Evolutionary conservation across 2,329 filamentous ascomycete genomes (phyloP), one percentile per base, ranked within the genome.

Genomic region (Mollisia scopiformis): DNA sequence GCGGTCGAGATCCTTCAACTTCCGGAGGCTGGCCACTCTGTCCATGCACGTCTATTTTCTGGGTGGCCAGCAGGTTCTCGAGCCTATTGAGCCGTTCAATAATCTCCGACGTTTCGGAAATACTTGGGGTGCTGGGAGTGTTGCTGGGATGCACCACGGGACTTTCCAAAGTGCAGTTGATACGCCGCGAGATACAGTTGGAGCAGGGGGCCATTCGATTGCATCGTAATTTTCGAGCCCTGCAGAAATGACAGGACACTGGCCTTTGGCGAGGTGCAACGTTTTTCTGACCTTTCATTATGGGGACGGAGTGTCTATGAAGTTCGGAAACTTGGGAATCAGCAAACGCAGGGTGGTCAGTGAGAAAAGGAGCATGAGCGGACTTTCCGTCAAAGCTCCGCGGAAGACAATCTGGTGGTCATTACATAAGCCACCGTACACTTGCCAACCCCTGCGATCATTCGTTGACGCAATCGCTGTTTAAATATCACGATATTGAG

Each of bases 141-240:
- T 35, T 41, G 31, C 11, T 14, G 6, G 35, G 31, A 4, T 37
- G 46, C 21, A 14, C n/a, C 23, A 41, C 28, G 8, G 55, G 51
- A 30, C 7, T 7, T 27, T 46, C 23, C 8, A 62, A 23, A 19
- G 62, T 47, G 43, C 63, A 65, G 41, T 3, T 13, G 30, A 67
- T 53, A 8, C 59, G 55, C n/a, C 65, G 61, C 8, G 63, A 61
- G 10, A 62, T 43, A 51, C 61, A 66, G 25, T 66, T 66, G 13
- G 64, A 60, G 46, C 64, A 66, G 25, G 64, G 64, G n/a, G 50
- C 41, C 23, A 28, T 35, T 39, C 60, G 27, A 28, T 41, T 55
- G 53, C 60, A 62, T 21, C 58, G 57, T 33, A 62, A 46, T 35
- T 62, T 62, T 21, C 58, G 57, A 21, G 56, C 41, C 46, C 60